Evolutionary conservation across 2,329 filamentous ascomycete species (phyloP).

Genomic region (Cladorrhinum sp.): DNA sequence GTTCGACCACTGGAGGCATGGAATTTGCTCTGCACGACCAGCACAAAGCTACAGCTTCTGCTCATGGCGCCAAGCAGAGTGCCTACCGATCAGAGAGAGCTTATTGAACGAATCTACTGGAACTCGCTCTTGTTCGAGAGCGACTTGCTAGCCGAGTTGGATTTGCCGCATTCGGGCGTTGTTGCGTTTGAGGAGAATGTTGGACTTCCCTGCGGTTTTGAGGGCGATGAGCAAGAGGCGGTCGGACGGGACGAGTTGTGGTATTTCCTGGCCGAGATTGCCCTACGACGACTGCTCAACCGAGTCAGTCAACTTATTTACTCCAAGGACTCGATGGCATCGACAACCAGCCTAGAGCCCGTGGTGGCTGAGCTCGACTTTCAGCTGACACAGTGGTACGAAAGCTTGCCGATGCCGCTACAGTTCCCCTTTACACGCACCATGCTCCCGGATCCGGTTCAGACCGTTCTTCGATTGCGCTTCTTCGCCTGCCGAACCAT

Average conservation of each 20-base stretch:
- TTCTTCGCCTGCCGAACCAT: slow-evolving; percentile 86
- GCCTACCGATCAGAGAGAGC: slow-evolving; percentile 65
- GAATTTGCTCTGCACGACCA: slow-evolving; percentile 75
- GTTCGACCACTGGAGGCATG: slow-evolving; percentile 80
- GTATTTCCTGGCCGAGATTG: slow-evolving; percentile 85
- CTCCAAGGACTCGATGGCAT: slow-evolving; percentile 67
- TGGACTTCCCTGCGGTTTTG: slow-evolving; percentile 73
- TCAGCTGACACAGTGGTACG: slow-evolving; percentile 82
- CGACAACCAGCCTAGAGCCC: slow-evolving; percentile 70
- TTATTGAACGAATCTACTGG: slow-evolving; percentile 80
- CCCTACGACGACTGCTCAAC: slow-evolving; percentile 71
- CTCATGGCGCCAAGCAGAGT: slow-evolving; percentile 71
- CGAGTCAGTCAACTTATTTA: slow-evolving; percentile 78
- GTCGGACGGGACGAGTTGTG: slow-evolving; percentile 74
- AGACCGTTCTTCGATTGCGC: slow-evolving; percentile 73
- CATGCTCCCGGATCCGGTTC: slow-evolving; percentile 67
- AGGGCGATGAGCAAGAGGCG: slow-evolving; percentile 62
- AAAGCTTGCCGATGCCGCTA: slow-evolving; percentile 68
- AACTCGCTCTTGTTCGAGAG: slow-evolving; percentile 78
- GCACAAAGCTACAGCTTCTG: slow-evolving; percentile 76
- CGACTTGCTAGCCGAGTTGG: slow-evolving; percentile 74
- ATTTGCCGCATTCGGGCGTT: slow-evolving; percentile 78
- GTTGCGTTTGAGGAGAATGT: slow-evolving; percentile 80
- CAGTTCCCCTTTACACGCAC: slow-evolving; percentile 72
- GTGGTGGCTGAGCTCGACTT: slow-evolving; percentile 78